Base-by-base conservation (phyloP, 768 basidiomycete species). In the Aureoboletus auriporus region DNA sequence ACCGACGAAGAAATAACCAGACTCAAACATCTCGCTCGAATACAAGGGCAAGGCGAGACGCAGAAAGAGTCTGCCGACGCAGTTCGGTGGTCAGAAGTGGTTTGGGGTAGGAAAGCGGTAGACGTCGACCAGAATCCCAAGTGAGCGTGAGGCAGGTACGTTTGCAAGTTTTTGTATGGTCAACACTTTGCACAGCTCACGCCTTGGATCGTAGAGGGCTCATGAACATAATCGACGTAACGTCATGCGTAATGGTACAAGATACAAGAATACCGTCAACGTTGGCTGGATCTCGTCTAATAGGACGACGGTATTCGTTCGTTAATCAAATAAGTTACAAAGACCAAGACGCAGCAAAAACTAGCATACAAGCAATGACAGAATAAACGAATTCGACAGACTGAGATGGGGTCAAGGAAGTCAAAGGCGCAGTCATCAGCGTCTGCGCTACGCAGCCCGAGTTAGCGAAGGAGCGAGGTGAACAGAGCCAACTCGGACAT, bases 21-120 rank as follows among this genome's bases (percentile, higher is more conserved):
- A 49, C 64, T 87, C 45, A 75, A 74, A 57, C 75, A 70, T 44
- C 74, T 89, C 20, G 82, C 79, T 33, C 69, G 70, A 20, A 59
- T 58, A 34, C 66, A 67, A n/a, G 57, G 53, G 23, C 52, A 64
- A 35, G 46, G 51, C n/a, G 56, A 54, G 29, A 42, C 17, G 16
- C 16, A 38, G 42, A 12, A 63, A 51, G 47, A 46, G 20, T 14
- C 56, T 17, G 38, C 46, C 0, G 53, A 49, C 13, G 52, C 42
- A 59, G 66, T 77, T 35, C 61, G 66, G 23, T 83, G 80, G 81
- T 73, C 67, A 44, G 76, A 81, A 41, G 73, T 78, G 5, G 62
- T 81, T 42, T 75, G 44, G 78, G 81, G 51, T 54, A 63, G 53
- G 69, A 71, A 62, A 50, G 5, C 43, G 5, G 42, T 16, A 9